Base-by-base conservation (phyloP, 139 green algal species). In the Chlorella sorokiniana region DNA sequence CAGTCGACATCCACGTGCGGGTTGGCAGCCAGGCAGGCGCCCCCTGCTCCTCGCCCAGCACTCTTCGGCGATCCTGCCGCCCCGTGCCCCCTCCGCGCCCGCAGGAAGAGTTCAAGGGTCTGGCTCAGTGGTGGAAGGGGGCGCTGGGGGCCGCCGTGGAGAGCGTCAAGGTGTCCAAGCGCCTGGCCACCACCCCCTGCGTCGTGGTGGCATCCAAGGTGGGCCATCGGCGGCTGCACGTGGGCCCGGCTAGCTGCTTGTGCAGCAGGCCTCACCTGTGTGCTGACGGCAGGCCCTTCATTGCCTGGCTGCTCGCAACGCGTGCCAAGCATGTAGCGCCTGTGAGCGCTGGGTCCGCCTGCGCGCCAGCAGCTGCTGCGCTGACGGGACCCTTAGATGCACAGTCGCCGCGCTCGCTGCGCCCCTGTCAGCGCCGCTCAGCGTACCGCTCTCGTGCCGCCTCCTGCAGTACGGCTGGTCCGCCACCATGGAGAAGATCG, bases 401-500 rank as follows among this genome's bases (percentile, higher is more conserved):
- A n/a, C n/a, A 42, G 18, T 9, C 31, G 64, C 1, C 64, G 31
- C 3, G 0, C 23, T 7, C 22, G 20, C 64, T 42, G 64, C 33
- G 44, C 59, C 25, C 25, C 25, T 27, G 25, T 45, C 7, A 70
- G 31, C 31, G 33, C 20, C 63, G 48, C 35, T n/a, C 42, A 44
- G 6, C 54, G 38, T 76, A 54, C 68, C 31, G 44, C 44, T 64
- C 4, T 38, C 35, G 65, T 33, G 8, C n/a, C 54, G 1, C 56
- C 25, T 41, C 23, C 73, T 69, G 51, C 70, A 79, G 88, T 99
- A 97, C 81, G 97, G 97, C 35, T 98, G 96, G 90, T 93, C 84
- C 18, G 96, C 96, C 69, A 98, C 98, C 90, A 99, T 99, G 96
- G 94, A 99, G 91, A 91, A 93, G 74, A 98, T 99, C 90, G 97